Evolutionary conservation across 2,329 filamentous ascomycete genomes (phyloP).

Genomic region (Colletotrichum nymphaeae): DNA sequence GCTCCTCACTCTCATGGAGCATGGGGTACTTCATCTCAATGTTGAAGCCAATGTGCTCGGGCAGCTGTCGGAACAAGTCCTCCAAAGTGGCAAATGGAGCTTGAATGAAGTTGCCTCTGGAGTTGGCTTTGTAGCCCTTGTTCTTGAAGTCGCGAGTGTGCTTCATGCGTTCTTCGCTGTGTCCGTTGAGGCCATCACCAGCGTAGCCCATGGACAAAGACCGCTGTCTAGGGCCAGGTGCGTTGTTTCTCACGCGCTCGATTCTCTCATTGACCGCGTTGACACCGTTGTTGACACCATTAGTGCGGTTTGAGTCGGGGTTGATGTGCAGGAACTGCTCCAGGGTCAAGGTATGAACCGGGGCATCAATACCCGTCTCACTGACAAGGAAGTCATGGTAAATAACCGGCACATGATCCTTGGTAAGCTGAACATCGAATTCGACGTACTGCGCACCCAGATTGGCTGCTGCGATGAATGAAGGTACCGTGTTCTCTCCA

Average conservation of each 20-base stretch:
- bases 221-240: slow-evolving; percentile 52
- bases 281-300: slow-evolving; percentile 38
- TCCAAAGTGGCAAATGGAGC: slow-evolving; percentile 95
- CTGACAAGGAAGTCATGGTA: slow-evolving; percentile 99
- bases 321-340: slow-evolving; percentile 96
- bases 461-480: slow-evolving; percentile 96
- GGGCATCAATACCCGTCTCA: slow-evolving; percentile 96
- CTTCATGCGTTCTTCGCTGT: slow-evolving; percentile 86
- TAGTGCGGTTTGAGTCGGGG: slow-evolving; percentile 51
- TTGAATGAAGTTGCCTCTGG: slow-evolving; percentile 93
- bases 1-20: slow-evolving; percentile 93
- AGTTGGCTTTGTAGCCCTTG: slow-evolving; percentile 96
- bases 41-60: slow-evolving; percentile 90
- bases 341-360: slow-evolving; percentile 92
- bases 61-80: slow-evolving; percentile 89
- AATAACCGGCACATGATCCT: slow-evolving; percentile 97
- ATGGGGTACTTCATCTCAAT: slow-evolving; percentile 99
- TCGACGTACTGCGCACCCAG: slow-evolving; percentile 82
- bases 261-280: slow-evolving; percentile 43
- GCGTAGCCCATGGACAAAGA: slow-evolving; percentile 67
- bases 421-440: slow-evolving; percentile 96
- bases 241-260: slow-evolving; percentile 45
- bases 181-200: slow-evolving; percentile 47
- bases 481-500: slow-evolving; percentile 95
- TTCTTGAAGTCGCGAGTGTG: slow-evolving; percentile 95